These are phyloP conservation scores for Plasmodium knowlesi DNA, from an alignment of 169 alveolate genomes.

Conservation along the genomic window DNA sequence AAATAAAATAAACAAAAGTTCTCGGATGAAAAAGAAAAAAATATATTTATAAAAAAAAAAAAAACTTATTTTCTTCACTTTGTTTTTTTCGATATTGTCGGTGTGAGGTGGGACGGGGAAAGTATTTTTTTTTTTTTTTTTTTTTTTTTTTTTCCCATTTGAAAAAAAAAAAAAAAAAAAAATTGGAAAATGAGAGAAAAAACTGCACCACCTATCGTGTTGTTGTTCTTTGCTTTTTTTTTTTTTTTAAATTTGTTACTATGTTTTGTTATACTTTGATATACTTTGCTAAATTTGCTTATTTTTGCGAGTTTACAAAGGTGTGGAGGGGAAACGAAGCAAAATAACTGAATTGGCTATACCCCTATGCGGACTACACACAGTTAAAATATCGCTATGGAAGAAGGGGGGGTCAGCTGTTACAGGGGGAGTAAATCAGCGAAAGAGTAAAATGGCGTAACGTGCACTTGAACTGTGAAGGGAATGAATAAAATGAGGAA, in stretches of 20 bases:
- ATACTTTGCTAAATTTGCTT: neutral
- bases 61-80: neutral
- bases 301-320: neutral
- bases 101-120: neutral
- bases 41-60: too few relatives aligned
- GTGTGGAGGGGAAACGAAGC: neutral
- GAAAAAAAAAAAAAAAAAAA: too few relatives aligned
- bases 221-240: neutral
- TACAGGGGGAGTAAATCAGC: neutral
- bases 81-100: neutral
- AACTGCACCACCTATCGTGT: neutral
- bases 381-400: neutral
- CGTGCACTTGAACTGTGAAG: neutral
- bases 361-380: neutral
- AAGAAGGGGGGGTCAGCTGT: neutral
- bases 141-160: neutral
- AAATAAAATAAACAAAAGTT: neutral
- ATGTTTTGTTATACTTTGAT: neutral
- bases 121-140: neutral
- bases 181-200: neutral
- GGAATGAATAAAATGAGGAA: neutral
- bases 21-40: too few relatives aligned
- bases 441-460: neutral
- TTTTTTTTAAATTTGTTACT: neutral
- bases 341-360: neutral